A percentile compares a stretch with the other conserved stretches of the same genome.
Evolutionary conservation across 2,329 filamentous ascomycete genomes (phyloP).

Genomic region (Calonectria fujianensis): DNA sequence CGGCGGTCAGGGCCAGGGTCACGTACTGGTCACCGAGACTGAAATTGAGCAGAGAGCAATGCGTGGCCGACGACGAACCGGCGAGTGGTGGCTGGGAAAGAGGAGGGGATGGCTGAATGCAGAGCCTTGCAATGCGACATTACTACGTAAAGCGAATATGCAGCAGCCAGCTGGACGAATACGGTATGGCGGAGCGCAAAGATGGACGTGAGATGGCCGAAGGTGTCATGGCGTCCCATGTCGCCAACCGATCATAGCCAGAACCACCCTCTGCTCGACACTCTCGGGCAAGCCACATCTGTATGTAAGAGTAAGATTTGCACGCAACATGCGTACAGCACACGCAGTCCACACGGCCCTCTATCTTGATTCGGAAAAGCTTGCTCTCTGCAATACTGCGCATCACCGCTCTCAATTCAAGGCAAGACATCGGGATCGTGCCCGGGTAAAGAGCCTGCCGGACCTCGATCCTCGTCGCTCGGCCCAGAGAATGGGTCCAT

Average conservation of each 20-base stretch:
- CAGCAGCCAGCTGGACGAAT: slow-evolving; percentile 1
- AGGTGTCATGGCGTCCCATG: slow-evolving; percentile 24
- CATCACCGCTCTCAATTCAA: slow-evolving; percentile 24
- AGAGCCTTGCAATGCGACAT: slow-evolving; percentile 19
- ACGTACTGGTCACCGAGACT: slow-evolving; percentile 35
- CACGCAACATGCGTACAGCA: slow-evolving; percentile 16
- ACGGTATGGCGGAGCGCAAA: not conserved
- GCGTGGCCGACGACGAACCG: slow-evolving; percentile 14
- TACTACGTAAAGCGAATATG: slow-evolving; percentile 8
- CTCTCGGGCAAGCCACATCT: slow-evolving; percentile 37
- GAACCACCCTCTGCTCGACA: slow-evolving; percentile 22
- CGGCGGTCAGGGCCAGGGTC: slow-evolving; percentile 53
- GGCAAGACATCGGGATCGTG: slow-evolving; percentile 21
- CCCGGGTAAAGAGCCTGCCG: slow-evolving; percentile 29
- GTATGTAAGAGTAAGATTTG: slow-evolving; percentile 30
- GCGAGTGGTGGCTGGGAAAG: slow-evolving; percentile 39
- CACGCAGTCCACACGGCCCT: not conserved
- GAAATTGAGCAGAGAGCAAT: slow-evolving; percentile 8
- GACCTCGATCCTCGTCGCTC: slow-evolving; percentile 17
- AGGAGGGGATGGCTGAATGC: slow-evolving; percentile 11
- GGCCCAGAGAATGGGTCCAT: slow-evolving; percentile 33
- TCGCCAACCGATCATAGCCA: slow-evolving; percentile 16
- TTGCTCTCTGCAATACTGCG: slow-evolving; percentile 20
- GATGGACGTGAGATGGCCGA: slow-evolving; percentile 16
- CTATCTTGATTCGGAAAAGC: slow-evolving; percentile 28